Evolutionary conservation across 2,329 filamentous ascomycete genomes (phyloP), one percentile per base, ranked within the genome.

Genomic region (Hyphodiscus sp.): DNA sequence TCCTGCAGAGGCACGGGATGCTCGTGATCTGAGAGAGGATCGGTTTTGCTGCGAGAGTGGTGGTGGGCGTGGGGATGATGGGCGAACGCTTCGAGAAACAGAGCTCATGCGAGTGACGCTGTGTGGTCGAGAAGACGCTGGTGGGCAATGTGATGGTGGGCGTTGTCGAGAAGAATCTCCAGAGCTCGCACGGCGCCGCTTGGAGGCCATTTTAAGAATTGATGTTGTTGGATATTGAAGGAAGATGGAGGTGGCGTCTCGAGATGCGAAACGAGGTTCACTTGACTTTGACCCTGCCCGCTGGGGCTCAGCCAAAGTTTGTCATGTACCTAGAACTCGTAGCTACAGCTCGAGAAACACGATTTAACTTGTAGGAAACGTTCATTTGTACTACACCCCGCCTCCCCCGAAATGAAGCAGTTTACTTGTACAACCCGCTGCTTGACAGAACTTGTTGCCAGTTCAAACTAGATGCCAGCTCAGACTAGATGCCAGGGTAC

Each of bases 191-290:
- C 58, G 58, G 41, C 59, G 63, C 52, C 65, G 65, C 55, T 65
- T 67, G 51, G 54, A 64, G 7, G 61, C 54, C 63, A 65, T 65
- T 26, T 47, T 58, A 50, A 46, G n/a, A n/a, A 4, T 18, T 20
- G 42, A 19, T 38, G 33, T 4, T 38, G 11, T 13, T 2, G 2
- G 13, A n/a, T 13, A 15, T 6, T 38, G 33, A 38, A 38, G 33
- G 16, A 4, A n/a, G 33, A 38, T 2, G 33, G 23, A 26, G 23
- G 3, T 26, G 8, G 23, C 8, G 13, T 38, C 16, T 38, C 33
- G 11, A 38, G 5, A 38, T 13, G 33, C 33, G 33, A 38, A 13
- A n/a, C 11, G 33, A 38, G 11, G 33, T 38, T 38, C 4, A 38
- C 33, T 38, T 26, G 23, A 26, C 23, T 4, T 38, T 13, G 11